Base-by-base conservation (phyloP, 768 basidiomycete genomes). In the Nidularia sp. region DNA sequence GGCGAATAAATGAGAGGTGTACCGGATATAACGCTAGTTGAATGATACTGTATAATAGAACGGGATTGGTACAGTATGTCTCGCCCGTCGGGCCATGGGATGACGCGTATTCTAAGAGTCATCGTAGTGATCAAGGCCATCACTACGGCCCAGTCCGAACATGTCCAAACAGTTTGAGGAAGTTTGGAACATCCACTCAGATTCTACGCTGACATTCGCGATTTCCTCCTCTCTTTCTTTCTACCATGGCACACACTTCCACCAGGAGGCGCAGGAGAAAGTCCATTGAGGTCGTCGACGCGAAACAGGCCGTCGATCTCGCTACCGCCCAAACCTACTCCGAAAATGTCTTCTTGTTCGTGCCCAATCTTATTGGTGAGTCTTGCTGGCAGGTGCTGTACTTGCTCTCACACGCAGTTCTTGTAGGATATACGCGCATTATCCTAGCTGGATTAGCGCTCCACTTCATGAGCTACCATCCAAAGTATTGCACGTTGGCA, bases 281-380 rank as follows among this genome's bases (percentile, higher is more conserved):
- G 39, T 83, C 88, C 6, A 76, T 88, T 48, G 84, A 86, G 56
- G 75, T 88, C 29, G 84, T 92, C 50, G 88, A 92, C 67, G 88
- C 91, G 52, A 90, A 91, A 64, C 81, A 84, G 53, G 92, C 90
- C 6, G 85, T 94, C 32, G 91, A 91, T 66, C 81, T 93, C 47
- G 92, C 92, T 29, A 93, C 89, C 9, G 85, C 85, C 10, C 90
- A 92, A 69, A 75, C 84, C 0, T 90, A 90, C 59, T 86, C 90
- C 34, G 97, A 99, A 74, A 98, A 98, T 68, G 89, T 98, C 57
- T 99, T 96, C 69, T 82, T 98, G 48, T 99, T 98, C 72, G 81
- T 94, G 12, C 95, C 97, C 36, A 99, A 99, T 70, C 75, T 99
- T 62, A 98, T 99, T 66, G 96, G 93, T 86, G 60, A 60, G 86